phyloP scores from a whole-genome alignment of 805 yeast genomes.

The Yamadazyma paraphyllophila region DNA sequence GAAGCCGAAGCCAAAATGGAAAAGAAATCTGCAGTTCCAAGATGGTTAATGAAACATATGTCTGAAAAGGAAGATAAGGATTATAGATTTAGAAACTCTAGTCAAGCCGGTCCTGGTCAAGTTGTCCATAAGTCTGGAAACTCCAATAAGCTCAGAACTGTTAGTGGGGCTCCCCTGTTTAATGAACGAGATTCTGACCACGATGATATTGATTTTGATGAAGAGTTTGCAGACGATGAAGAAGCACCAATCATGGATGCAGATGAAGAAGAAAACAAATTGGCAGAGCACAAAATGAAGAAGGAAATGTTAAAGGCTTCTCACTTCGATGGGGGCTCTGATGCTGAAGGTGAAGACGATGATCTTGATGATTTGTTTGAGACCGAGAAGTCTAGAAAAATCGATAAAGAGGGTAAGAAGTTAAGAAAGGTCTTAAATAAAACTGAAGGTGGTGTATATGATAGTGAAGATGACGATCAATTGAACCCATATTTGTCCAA shows the following conservation, averaged over 20 bases:
- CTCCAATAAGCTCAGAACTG: conserved; percentile 34
- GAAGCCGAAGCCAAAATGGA: conserved; percentile 97
- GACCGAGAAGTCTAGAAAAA: conserved; percentile 57
- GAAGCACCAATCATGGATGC: conserved; percentile 98
- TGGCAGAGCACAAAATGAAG: conserved; percentile 80
- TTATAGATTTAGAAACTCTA: conserved; percentile 41
- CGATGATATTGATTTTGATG: conserved; percentile 92
- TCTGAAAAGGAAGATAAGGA: conserved; percentile 53
- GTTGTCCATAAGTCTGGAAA: conserved; percentile 2
- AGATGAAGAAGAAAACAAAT: conserved; percentile 89
- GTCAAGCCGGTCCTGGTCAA: conserved; percentile 5
- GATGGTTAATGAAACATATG: conserved; percentile 95
- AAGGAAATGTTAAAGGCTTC: conserved; percentile 82
- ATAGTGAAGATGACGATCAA: conserved; percentile 67
- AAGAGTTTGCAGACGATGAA: conserved; percentile 97
- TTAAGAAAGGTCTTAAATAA: conserved; percentile 79
- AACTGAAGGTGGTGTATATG: conserved; percentile 87
- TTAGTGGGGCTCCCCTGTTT: conserved; percentile 40
- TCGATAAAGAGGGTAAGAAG: conserved; percentile 88
- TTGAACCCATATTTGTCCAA: conserved; percentile 71
- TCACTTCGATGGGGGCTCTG: conserved; percentile 64
- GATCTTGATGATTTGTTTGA: conserved; percentile 71
- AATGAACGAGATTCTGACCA: conserved; percentile 69
- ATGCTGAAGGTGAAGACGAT: conserved; percentile 38
- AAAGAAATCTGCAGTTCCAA: conserved; percentile 69